Conservation (phyloP, 805 yeast genomes). For the Alloascoidea africana region DNA sequence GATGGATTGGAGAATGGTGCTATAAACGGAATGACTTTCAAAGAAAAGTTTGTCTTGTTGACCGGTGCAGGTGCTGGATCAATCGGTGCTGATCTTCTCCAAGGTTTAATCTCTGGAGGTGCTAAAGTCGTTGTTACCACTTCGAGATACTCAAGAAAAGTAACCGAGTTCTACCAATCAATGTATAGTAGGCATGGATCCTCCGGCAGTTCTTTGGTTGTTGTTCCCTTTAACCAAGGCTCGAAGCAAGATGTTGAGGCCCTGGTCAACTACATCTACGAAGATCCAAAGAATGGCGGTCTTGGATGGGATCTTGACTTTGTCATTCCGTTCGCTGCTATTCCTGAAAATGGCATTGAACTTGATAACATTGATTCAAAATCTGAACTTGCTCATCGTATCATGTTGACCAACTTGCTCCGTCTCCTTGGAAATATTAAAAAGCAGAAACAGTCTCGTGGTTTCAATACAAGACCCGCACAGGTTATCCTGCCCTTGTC, state of each 20-base stretch:
- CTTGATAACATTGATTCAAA: slow-evolving; percentile 84
- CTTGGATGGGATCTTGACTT: slow-evolving; percentile 97
- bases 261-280: slow-evolving; percentile 73
- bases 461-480: slow-evolving; percentile 91
- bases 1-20: slow-evolving; percentile 92
- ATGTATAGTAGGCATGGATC: slow-evolving; percentile 91
- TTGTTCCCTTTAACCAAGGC: slow-evolving; percentile 98
- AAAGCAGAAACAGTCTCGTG: slow-evolving; percentile 59
- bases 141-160: slow-evolving; percentile 84
- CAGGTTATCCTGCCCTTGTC: slow-evolving; percentile 93
- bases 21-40: slow-evolving; percentile 81
- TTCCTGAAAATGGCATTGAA: slow-evolving; percentile 97
- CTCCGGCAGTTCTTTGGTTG: slow-evolving; percentile 79
- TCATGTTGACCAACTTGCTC: slow-evolving; percentile 91
- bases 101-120: slow-evolving; percentile 94
- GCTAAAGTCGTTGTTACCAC: slow-evolving; percentile 95
- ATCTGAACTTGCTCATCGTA: slow-evolving; percentile 96
- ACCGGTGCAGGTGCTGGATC: slow-evolving; percentile 99
- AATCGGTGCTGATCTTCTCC: slow-evolving; percentile 92
- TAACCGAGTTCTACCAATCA: slow-evolving; percentile 90
- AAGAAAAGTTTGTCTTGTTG: slow-evolving; percentile 75
- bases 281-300: slow-evolving; percentile 72
- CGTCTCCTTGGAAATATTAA: slow-evolving; percentile 88
- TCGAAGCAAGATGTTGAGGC: slow-evolving; percentile 87
- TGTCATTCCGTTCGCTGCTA: slow-evolving; percentile 95